Conservation (phyloP, 805 yeast genomes). For the Sugiyamaella chiloensis region DNA sequence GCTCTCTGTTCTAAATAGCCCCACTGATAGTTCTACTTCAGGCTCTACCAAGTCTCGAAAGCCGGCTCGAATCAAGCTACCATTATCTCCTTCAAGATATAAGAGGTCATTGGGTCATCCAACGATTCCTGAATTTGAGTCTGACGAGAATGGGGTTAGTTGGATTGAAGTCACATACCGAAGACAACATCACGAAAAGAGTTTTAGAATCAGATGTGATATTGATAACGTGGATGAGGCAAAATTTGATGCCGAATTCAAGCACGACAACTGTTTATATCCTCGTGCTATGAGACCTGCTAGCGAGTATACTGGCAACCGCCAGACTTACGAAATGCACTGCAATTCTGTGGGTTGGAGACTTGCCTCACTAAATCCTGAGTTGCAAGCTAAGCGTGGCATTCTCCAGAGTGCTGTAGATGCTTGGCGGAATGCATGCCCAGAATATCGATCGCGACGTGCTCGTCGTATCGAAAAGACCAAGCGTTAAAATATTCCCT, state of each 20-base stretch:
- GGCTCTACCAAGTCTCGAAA: background rate
- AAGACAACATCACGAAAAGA: conserved; percentile 29
- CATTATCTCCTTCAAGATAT: background rate
- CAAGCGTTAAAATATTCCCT: background rate
- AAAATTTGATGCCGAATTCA: conserved; percentile 34
- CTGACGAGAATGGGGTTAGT: conserved; percentile 28
- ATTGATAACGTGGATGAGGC: conserved; percentile 28
- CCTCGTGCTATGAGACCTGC: conserved; percentile 46
- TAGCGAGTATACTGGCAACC: conserved; percentile 43
- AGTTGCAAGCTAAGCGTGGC: conserved; percentile 44
- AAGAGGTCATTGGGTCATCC: background rate
- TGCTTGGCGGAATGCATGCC: conserved; percentile 48
- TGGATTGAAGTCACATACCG: conserved; percentile 37
- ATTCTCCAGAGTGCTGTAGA: conserved; percentile 52
- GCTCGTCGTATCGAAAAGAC: conserved; percentile 28
- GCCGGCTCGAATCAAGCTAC: background rate
- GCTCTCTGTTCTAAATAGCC: background rate
- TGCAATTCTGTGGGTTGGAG: conserved; percentile 52
- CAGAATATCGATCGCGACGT: conserved; percentile 42
- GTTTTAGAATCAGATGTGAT: conserved; percentile 36
- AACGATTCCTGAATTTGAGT: conserved; percentile 16
- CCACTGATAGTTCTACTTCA: background rate
- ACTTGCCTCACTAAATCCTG: conserved; percentile 42
- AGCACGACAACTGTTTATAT: conserved; percentile 44
- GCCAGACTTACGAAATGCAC: conserved; percentile 45